Evolutionary conservation across 805 yeast species (phyloP), one percentile per base, ranked within the genome.

Genomic region (Torulaspora delbrueckii): DNA sequence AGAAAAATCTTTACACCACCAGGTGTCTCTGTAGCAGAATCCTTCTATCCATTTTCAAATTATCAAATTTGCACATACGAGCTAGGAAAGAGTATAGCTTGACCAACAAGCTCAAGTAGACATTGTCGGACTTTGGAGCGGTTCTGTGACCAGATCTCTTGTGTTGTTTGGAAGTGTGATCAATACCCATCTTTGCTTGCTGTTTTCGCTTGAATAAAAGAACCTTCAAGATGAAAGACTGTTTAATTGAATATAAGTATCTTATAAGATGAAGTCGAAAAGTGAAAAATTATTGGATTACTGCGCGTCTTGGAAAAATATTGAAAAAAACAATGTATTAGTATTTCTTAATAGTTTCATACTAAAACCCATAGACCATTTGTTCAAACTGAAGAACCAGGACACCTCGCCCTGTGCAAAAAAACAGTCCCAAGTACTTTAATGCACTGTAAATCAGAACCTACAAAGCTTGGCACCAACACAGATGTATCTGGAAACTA

Each of bases 41-140:
- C 60, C 57, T 48, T 51, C 50, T 43, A 49, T 33, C 35, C 33
- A 45, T 31, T 37, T 26, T 22, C 25, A 34, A 40, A 40, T 23
- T 37, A 34, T 26, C n/a, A 35, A 35, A 36, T 12, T n/a, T 32
- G 57, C 75, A 87, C 96, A 76, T 86, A 87, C 99, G 97, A 79
- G 98, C 96, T 78, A 93, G 83, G 95, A 88, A 93, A 73, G 97
- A 77, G 88, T 90, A 93, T 68, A 93, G 81, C 85, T 91, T 91
- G 75, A 91, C 98, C 77, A 93, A 85, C 73, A 93, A 78, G 78
- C 85, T 86, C 79, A 93, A 81, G 96, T 93, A 93, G 78, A 90
- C 96, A 74, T 93, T 93, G 79, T 93, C 96, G 63, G 98, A 91
- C 82, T 88, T 88, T 79, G 99, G 99, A 77, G 97, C 97, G 73